phyloP scores from a whole-genome alignment of 805 yeast genomes.

The Suhomyces faveliae region DNA sequence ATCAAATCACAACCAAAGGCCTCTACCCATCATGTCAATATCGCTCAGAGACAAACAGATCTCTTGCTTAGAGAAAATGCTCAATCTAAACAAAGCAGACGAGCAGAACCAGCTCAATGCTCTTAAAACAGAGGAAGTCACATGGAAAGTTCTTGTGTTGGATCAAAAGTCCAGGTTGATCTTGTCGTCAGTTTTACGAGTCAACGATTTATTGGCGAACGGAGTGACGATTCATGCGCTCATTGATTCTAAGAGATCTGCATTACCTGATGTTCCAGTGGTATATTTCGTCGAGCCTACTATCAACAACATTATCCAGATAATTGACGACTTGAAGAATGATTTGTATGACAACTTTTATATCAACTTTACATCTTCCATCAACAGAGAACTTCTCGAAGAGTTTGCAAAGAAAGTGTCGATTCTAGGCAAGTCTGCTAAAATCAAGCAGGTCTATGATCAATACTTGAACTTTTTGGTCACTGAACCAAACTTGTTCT shows the following conservation, averaged over 20 bases:
- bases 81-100: conserved; percentile 70
- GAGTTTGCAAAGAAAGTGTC: conserved; percentile 85
- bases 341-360: conserved; percentile 79
- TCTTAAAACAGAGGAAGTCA: conserved; percentile 59
- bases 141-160: conserved; percentile 89
- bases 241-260: conserved; percentile 68
- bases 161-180: conserved; percentile 82
- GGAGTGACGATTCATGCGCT: conserved; percentile 91
- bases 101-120: conserved; percentile 55
- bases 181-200: conserved; percentile 87
- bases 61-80: conserved; percentile 67
- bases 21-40: conserved; percentile 1
- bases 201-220: conserved; percentile 82
- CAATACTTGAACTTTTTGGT: conserved; percentile 91
- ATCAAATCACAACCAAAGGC: too few species aligned
- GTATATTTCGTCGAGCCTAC: conserved; percentile 91
- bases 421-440: conserved; percentile 61
- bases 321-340: conserved; percentile 67
- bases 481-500: conserved; percentile 87
- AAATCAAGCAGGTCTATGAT: conserved; percentile 86
- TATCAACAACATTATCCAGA: conserved; percentile 63
- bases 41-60: conserved; percentile 27
- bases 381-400: conserved; percentile 77
- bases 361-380: conserved; percentile 81
- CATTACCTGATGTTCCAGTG: conserved; percentile 92